Evolutionary conservation across 371 early-diverging fungal species (phyloP), one percentile per base, ranked within the genome.

Genomic region (Mortierella sp.): DNA sequence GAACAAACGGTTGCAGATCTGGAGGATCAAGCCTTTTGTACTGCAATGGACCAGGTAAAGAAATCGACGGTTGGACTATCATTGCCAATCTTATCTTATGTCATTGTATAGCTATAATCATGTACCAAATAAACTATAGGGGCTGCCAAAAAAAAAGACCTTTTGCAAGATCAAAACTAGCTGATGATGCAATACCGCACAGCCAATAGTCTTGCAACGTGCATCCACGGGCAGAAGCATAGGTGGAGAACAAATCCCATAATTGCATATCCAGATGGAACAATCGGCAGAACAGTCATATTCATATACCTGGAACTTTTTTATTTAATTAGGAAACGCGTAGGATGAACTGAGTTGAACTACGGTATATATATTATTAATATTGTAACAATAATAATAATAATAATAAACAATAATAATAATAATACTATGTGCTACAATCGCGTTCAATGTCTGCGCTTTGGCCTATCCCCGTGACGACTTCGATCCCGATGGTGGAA

Each of bases 11-110:
- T 10, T n/a, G 30, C 14, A 28, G 28, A 12, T 4, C 5, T 28
- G 30, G 57, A 12, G 30, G 24, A 57, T 30, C 12, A 28, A 28
- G 10, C 57, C 57, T 11, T 24, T 57, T 57, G 88, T 84, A 79
- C 37, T 28, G 57, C 11, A 16, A 14, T 12, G 57, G 20, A 26
- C 1, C 5, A 57, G 57, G 57, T 28, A 24, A 14, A 57, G 28
- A 16, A 40, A 20, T 20, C 49, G 16, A 20, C 49, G 20, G 49
- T 55, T 55, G 28, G 55, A 26, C 55, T 8, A 52, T 52, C n/a
- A 24, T 18, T n/a, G 24, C 24, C 22, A 30, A 22, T n/a, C 16
- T 26, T 54, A 11, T 26, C 54, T 54, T 54, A 54, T 54, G 54
- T 54, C 54, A 54, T 20, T n/a, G 18, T 6, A 28, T 20, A 26